Evolutionary conservation across 1,284 basidiomycete species (phyloP).

Genomic region (Schizophyllum commune): DNA sequence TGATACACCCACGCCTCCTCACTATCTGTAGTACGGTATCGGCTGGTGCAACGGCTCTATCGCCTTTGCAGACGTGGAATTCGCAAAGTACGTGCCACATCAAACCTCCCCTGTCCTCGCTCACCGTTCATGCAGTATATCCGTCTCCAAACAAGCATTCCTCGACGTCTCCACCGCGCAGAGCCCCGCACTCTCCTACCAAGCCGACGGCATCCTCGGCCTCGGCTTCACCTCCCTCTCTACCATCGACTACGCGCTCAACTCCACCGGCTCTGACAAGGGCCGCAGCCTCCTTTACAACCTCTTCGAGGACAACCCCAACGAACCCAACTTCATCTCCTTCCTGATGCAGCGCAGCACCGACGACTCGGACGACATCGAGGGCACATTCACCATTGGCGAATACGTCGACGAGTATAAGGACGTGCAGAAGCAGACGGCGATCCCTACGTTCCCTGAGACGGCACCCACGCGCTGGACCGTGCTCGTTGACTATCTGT

Average conservation of each 20-base stretch:
- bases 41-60: slow-evolving; percentile 67
- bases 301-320: slow-evolving; percentile 58
- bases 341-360: slow-evolving; percentile 59
- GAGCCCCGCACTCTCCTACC: slow-evolving; percentile 68
- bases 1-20: neutral
- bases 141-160: slow-evolving; percentile 57
- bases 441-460: slow-evolving; percentile 65
- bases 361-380: slow-evolving; percentile 40
- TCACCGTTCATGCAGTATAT: slow-evolving; percentile 36
- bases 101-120: slow-evolving; percentile 6
- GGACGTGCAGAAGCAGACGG: slow-evolving; percentile 41
- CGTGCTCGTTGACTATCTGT: slow-evolving; percentile 61
- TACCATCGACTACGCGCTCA: slow-evolving; percentile 52
- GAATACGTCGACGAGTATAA: slow-evolving; percentile 58
- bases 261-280: slow-evolving; percentile 42
- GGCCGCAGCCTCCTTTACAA: slow-evolving; percentile 70
- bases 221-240: slow-evolving; percentile 75
- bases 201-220: slow-evolving; percentile 65
- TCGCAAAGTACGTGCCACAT: slow-evolving; percentile 48
- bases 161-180: slow-evolving; percentile 51
- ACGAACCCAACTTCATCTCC: slow-evolving; percentile 70
- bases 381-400: slow-evolving; percentile 65
- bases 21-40: slow-evolving; percentile 54
- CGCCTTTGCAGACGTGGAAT: slow-evolving; percentile 50
- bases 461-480: slow-evolving; percentile 61